These are phyloP conservation scores for Fagopyrum esculentum DNA, from an alignment of 148 eudicot species.

Conservation along the genomic window DNA sequence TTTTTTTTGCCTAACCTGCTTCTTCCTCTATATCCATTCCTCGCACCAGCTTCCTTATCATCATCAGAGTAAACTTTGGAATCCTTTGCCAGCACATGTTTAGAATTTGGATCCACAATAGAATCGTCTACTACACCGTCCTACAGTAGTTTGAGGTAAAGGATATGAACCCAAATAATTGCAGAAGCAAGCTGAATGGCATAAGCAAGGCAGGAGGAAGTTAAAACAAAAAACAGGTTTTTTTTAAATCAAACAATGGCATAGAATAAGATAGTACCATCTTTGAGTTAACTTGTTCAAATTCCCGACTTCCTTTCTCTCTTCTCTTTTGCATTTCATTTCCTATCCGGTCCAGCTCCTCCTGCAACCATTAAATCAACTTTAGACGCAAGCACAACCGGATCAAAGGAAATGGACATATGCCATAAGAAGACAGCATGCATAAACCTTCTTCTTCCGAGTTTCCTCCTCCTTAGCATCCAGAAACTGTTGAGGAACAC, in stretches of 20 bases:
- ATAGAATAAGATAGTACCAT: constrained; percentile 58
- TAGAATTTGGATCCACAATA: constrained; percentile 35
- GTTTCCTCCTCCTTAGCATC: constrained; percentile 99
- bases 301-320: constrained; percentile 60
- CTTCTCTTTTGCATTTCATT: constrained; percentile 70
- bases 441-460: constrained; percentile 66
- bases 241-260: constrained; percentile 32
- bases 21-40: constrained; percentile 66
- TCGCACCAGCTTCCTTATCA: constrained; percentile 40
- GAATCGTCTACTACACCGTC: constrained; percentile 46
- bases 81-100: constrained; percentile 26
- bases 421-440: neutral
- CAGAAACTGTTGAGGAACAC: constrained; percentile 93
- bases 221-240: constrained; percentile 39
- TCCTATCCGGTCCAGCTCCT: constrained; percentile 65
- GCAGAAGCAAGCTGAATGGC: constrained; percentile 98
- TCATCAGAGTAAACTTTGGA: constrained; percentile 34
- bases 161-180: constrained; percentile 99
- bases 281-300: constrained; percentile 46
- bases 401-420: neutral
- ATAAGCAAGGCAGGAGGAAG: constrained; percentile 56
- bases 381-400: constrained; percentile 1
- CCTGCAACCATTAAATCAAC: constrained; percentile 34
- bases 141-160: constrained; percentile 99
- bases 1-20: constrained; percentile 41